Evolutionary conservation across 495 filamentous ascomycete genomes (phyloP).

Genomic region (Penicillium parvum): DNA sequence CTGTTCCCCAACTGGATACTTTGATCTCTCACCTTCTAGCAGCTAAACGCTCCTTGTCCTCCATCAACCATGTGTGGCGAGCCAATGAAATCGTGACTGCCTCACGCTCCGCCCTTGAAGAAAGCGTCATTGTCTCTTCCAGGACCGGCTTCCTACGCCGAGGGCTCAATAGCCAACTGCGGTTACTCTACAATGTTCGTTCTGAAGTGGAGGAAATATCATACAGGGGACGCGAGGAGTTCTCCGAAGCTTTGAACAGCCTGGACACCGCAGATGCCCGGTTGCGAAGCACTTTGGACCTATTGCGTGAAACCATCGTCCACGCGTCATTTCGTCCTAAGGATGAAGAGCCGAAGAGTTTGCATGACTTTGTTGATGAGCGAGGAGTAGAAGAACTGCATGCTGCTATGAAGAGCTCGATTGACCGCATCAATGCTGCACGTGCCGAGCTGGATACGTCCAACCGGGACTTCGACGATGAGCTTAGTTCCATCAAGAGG

Average conservation of each 20-base stretch:
- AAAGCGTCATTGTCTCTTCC: slow-evolving; percentile 71
- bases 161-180: slow-evolving; percentile 68
- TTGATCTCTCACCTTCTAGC: slow-evolving; percentile 79
- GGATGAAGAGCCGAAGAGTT: slow-evolving; percentile 60
- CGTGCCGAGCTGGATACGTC: slow-evolving; percentile 50
- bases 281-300: slow-evolving; percentile 65
- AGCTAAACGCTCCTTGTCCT: slow-evolving; percentile 87
- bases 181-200: slow-evolving; percentile 63
- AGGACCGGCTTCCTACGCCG: slow-evolving; percentile 71
- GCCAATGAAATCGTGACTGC: slow-evolving; percentile 82
- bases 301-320: slow-evolving; percentile 67
- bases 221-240: slow-evolving; percentile 50
- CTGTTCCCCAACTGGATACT: slow-evolving; percentile 54
- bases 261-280: slow-evolving; percentile 71
- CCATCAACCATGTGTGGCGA: slow-evolving; percentile 75
- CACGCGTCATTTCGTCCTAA: slow-evolving; percentile 67
- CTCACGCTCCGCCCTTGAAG: slow-evolving; percentile 71
- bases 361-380: slow-evolving; percentile 91
- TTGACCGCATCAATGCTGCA: slow-evolving; percentile 52
- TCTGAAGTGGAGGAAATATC: slow-evolving; percentile 54
- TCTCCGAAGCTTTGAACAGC: slow-evolving; percentile 57
- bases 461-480: slow-evolving; percentile 47
- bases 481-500: slow-evolving; percentile 59
- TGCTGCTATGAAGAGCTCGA: slow-evolving; percentile 60
- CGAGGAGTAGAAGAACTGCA: slow-evolving; percentile 66